Evolutionary conservation across 2,329 filamentous ascomycete species (phyloP), one percentile per base, ranked within the genome.

Genomic region (Fusarium solani-melongenae): DNA sequence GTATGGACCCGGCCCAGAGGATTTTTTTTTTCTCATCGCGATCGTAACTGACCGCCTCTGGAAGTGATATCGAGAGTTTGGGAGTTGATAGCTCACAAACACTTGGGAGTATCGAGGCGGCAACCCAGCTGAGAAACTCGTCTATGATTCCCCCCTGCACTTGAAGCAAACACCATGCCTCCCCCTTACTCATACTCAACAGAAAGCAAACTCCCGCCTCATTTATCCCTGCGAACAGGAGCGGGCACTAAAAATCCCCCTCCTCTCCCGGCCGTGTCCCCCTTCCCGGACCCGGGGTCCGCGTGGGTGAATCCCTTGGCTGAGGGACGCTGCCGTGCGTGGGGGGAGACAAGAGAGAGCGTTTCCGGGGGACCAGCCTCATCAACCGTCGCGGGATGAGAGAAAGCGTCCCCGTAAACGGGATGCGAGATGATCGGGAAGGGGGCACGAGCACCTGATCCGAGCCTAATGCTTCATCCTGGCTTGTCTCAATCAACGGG

Each of bases 371-470:
- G 10, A 5, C 15, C 36, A 38, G 39, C 39, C 39, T 44, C 39
- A 44, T 22, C 39, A 44, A 29, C 44, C 44, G 44, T 49, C 61
- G 53, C 62, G 60, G 60, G 60, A 69, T 57, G 68, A 53, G 49
- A 24, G 59, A 64, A 57, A 56, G 39, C 34, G 39, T 49, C 49
- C 36, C 65, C 29, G 39, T 66, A 55, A 39, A 62, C 58, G 66
- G 60, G 71, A 59, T 73, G 71, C 71, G 41, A 73, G 71, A 73
- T 73, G 56, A 71, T 62, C 71, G 71, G 67, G 71, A 73, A 69
- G 44, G 44, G 44, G 44, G 22, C 22, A 64, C 56, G 68, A 71
- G 71, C 63, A 71, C 70, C 56, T 73, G 70, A 73, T 55, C 71
- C 71, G 71, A 64, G 67, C 71, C 71, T 67, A 73, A 73, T 71